phyloP scores from a whole-genome alignment of 352 stramenopile species.

The Hyaloperonospora brassicae region DNA sequence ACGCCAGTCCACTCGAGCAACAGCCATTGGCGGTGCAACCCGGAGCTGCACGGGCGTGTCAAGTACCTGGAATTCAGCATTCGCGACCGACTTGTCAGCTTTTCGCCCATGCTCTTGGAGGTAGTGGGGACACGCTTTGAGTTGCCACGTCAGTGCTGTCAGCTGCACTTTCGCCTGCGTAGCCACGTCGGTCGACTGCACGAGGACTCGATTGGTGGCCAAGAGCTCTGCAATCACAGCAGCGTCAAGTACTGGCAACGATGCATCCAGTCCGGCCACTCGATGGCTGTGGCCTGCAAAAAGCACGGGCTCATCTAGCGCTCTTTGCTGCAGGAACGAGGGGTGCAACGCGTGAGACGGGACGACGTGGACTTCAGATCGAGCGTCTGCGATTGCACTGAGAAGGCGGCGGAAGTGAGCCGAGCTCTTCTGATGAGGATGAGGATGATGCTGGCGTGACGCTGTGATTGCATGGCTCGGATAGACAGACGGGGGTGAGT shows the following conservation, averaged over 20 bases:
- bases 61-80: slow-evolving; percentile 47
- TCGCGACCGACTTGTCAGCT: slow-evolving; percentile 20
- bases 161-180: slow-evolving; percentile 34
- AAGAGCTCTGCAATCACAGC: slow-evolving; percentile 30
- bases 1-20: slow-evolving; percentile 53
- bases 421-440: slow-evolving; percentile 47
- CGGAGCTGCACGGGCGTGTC: slow-evolving; percentile 28
- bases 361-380: slow-evolving; percentile 40
- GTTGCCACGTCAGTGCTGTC: slow-evolving; percentile 25
- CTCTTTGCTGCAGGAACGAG: slow-evolving; percentile 35
- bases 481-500: background rate
- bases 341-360: slow-evolving; percentile 19
- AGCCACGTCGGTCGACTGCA: slow-evolving; percentile 33
- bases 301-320: slow-evolving; percentile 43
- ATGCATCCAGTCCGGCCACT: slow-evolving; percentile 19
- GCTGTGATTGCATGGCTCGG: background rate
- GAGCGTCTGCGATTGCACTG: slow-evolving; percentile 36
- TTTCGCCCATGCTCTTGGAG: slow-evolving; percentile 11
- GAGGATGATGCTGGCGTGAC: slow-evolving; percentile 7
- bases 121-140: background rate
- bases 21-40: slow-evolving; percentile 38
- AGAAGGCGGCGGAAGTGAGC: slow-evolving; percentile 44
- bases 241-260: slow-evolving; percentile 32
- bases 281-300: slow-evolving; percentile 31
- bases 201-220: slow-evolving; percentile 18